phyloP scores from a whole-genome alignment of 331 rosid species.

The Pyracantha coccinea region DNA sequence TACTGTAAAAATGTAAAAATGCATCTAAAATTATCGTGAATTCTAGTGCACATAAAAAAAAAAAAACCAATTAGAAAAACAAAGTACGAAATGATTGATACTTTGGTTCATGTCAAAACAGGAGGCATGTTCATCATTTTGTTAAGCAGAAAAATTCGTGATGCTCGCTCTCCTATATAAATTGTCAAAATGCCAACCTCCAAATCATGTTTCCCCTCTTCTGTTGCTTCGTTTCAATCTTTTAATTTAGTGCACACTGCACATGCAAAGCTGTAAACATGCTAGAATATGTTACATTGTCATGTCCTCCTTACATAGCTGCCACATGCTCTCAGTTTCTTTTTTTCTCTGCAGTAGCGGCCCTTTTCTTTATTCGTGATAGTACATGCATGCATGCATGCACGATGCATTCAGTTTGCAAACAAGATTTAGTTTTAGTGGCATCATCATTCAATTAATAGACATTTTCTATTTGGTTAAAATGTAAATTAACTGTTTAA shows the following conservation, averaged over 20 bases:
- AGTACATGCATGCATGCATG: neutral
- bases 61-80: neutral
- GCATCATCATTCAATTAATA: too few relatives aligned
- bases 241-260: conserved; percentile 33
- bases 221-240: conserved; percentile 8
- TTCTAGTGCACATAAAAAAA: too few relatives aligned
- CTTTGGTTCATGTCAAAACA: conserved; percentile 5
- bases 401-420: neutral
- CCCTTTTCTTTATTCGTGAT: neutral
- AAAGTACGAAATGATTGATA: neutral
- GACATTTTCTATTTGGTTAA: too few relatives aligned
- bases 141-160: neutral
- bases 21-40: too few relatives aligned
- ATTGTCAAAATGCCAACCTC: conserved; percentile 18
- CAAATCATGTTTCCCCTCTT: conserved; percentile 12
- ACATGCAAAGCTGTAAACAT: conserved; percentile 45
- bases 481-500: too few relatives aligned
- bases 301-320: conserved; percentile 26
- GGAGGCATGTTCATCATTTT: neutral
- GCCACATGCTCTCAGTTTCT: conserved; percentile 30
- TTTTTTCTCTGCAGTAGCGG: conserved; percentile 1
- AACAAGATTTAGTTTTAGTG: too few relatives aligned
- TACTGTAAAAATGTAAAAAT: too few relatives aligned
- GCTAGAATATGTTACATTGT: conserved; percentile 25
- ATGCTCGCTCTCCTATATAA: neutral